These are phyloP conservation scores for Eimeria sp. DNA, from an alignment of 169 alveolate genomes.

Conservation along the genomic window DNA sequence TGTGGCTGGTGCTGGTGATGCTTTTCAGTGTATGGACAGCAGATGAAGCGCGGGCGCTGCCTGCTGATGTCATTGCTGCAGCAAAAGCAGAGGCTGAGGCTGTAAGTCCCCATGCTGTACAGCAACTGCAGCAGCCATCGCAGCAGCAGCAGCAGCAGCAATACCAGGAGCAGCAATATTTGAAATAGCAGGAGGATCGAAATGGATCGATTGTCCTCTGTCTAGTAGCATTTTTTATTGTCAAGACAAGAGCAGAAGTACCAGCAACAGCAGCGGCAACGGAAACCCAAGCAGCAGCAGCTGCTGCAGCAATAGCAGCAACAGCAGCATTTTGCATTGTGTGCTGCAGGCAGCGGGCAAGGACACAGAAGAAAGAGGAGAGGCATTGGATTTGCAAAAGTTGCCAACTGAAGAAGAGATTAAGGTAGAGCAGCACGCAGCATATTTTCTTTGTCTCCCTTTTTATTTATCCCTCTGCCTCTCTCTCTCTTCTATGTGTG, in stretches of 20 bases:
- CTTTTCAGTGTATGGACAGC: conserved; percentile 64
- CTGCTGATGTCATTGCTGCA: conserved; percentile 31
- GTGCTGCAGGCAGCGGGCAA: not conserved
- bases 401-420: conserved; percentile 19
- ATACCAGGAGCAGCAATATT: not conserved
- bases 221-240: not conserved
- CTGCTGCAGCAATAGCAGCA: conserved; percentile 4
- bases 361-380: not conserved
- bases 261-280: not conserved
- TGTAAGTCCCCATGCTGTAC: not conserved
- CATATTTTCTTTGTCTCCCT: not conserved
- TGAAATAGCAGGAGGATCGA: conserved; percentile 58
- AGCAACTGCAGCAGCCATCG: conserved; percentile 54
- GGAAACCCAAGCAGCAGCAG: not conserved
- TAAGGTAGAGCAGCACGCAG: not conserved
- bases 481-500: not conserved
- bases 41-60: conserved; percentile 66
- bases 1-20: conserved; percentile 50
- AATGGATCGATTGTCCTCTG: not conserved
- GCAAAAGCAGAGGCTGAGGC: conserved; percentile 6
- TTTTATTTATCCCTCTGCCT: not conserved
- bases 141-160: conserved; percentile 36
- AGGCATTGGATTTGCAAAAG: not conserved
- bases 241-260: not conserved
- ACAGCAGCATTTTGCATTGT: not conserved